phyloP scores from a whole-genome alignment of 31 red algal genomes.

The Odonthalia washingtoniensis region DNA sequence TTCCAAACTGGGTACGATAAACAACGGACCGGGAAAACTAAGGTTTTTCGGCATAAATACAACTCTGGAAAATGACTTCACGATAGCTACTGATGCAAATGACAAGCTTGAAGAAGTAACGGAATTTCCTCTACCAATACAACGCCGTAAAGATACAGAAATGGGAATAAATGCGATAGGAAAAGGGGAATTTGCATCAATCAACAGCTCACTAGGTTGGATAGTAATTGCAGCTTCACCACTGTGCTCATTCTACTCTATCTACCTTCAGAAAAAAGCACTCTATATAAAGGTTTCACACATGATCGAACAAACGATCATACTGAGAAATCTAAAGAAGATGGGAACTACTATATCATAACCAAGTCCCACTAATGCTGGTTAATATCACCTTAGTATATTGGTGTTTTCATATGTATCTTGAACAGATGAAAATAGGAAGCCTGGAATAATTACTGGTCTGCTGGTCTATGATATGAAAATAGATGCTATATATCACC shows the following conservation, averaged over 20 bases:
- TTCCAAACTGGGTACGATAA: no score
- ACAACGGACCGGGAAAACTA: no score
- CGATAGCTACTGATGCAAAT: no score
- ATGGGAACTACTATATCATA: constrained; percentile 9
- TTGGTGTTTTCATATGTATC: neutral
- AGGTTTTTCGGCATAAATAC: no score
- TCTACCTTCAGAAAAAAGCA: constrained; percentile 15
- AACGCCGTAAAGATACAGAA: neutral
- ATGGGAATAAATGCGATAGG: neutral
- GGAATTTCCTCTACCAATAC: neutral
- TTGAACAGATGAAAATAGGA: neutral
- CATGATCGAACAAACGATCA: constrained; percentile 6
- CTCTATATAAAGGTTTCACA: neutral
- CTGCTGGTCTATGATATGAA: neutral
- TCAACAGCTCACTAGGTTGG: neutral
- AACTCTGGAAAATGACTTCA: no score
- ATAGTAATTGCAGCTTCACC: neutral
- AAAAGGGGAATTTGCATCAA: neutral
- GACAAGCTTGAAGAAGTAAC: neutral
- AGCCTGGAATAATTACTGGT: neutral
- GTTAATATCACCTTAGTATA: neutral
- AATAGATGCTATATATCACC: neutral
- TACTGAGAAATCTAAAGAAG: constrained; percentile 11
- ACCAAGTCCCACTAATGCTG: neutral
- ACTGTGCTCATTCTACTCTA: neutral